These are phyloP conservation scores for Phytophthora hybrid DNA, from an alignment of 352 stramenopile genomes.

Conservation along the genomic window DNA sequence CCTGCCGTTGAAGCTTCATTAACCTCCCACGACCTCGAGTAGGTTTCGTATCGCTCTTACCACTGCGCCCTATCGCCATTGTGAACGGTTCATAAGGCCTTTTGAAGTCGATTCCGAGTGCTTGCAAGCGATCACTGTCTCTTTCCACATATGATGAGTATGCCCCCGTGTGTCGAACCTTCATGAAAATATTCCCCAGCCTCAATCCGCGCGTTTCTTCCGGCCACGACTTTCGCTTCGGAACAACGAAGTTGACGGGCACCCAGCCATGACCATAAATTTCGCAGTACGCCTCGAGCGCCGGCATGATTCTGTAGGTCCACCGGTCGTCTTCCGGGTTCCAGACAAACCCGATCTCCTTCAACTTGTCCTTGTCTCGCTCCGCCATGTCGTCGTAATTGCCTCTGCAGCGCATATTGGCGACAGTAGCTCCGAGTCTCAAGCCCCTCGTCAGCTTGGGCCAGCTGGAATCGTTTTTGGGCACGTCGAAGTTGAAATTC, in stretches of 20 bases:
- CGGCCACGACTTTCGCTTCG: conserved; percentile 47
- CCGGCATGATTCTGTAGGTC: conserved; percentile 56
- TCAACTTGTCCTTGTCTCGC: conserved; percentile 47
- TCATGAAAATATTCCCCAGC: conserved; percentile 63
- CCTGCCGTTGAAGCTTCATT: neutral
- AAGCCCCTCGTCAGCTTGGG: conserved; percentile 23
- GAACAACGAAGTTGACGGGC: conserved; percentile 48
- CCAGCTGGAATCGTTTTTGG: conserved; percentile 19
- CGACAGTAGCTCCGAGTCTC: conserved; percentile 33
- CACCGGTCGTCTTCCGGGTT: conserved; percentile 55
- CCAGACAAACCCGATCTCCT: conserved; percentile 64
- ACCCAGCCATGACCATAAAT: conserved; percentile 47
- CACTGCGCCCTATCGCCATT: neutral
- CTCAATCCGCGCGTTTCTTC: conserved; percentile 41
- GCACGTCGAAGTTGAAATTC: conserved; percentile 38
- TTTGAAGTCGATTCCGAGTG: conserved; percentile 48
- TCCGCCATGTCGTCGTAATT: conserved; percentile 49
- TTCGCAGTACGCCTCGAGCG: conserved; percentile 43
- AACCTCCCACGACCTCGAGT: neutral
- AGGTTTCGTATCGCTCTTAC: neutral
- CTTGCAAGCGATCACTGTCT: conserved; percentile 54
- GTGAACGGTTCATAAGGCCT: conserved; percentile 7
- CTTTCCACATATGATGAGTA: conserved; percentile 57
- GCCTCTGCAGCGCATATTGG: conserved; percentile 45
- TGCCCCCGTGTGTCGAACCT: conserved; percentile 52